Evolutionary conservation across 169 alveolate species (phyloP), one percentile per base, ranked within the genome.

Genomic region (Besnoitia besnoiti): DNA sequence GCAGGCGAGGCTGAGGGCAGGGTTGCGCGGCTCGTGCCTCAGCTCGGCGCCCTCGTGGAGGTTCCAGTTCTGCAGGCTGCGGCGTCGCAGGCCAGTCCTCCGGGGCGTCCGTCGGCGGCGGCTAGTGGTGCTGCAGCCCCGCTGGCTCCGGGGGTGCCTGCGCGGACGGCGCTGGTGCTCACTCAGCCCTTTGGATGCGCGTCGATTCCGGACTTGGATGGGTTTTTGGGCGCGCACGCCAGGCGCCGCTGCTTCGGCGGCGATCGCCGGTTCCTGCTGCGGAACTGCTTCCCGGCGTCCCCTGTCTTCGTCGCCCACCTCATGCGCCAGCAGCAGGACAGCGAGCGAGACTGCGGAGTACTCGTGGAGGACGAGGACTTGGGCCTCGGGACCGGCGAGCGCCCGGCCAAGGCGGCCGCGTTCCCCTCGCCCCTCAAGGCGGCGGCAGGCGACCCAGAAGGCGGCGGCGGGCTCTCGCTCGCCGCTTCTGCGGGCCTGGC

Each of bases 251-350:
- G 49, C 59, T 39, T 24, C 59, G n/a, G 59, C 30, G 33, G 33
- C 21, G 87, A 77, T 37, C 87, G 87, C 3, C 55, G 49, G 33
- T 37, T 19, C 40, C 87, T 27, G 5, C 59, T 77, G 4, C 87
- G 87, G 59, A 42, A 77, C 87, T 77, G n/a, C 30, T 77, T 77
- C 55, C 87, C 87, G 21, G 59, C 40, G 4, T 39, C 87, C 3
- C 87, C 37, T 35, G 40, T 39, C 59, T 77, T 77, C 30, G 59
- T 77, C 4, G 10, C 49, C 21, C 59, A 40, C 35, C 37, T 77
- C 55, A 2, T 37, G 40, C 55, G 16, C 61, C 87, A 77, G 59
- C 87, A 77, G 59, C 35, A 37, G 49, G 82, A 37, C 82, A 55
- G 67, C 30, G 67, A 55, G 67, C 12, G 24, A n/a, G 67, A 55